Base-by-base conservation (phyloP, 2,329 filamentous ascomycete genomes). In the Trichoderma sp. region DNA sequence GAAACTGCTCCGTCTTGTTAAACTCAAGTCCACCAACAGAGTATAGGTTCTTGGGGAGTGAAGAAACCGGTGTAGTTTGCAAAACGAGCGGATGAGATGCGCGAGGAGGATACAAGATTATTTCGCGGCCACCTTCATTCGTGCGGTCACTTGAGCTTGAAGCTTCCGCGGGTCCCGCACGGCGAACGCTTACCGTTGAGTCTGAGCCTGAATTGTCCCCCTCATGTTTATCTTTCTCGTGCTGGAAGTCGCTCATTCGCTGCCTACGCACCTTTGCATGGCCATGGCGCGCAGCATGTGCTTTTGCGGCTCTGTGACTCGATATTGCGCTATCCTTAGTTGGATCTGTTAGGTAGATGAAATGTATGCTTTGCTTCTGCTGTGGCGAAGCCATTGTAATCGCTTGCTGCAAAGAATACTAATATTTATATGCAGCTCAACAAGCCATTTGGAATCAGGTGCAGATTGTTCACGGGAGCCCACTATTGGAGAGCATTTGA, bases 211-310 rank as follows among this genome's bases (percentile, higher is more conserved):
- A 21, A 4, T n/a, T 58, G 29, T 27, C 27, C 24, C 37, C 63
- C 5, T 66, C 63, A 2, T 37, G 53, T 40, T 49, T 49, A 29
- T 37, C 35, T 24, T 27, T 35, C 53, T 66, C n/a, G 8, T 66
- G 35, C 5, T 66, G 53, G 37, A 49, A 58, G 10, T 58, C 53
- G 14, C 35, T 35, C 63, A 66, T 66, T 66, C 63, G 53, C 27
- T 66, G 63, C n/a, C 29, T 43, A 0, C 63, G 63, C 58, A 66
- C 31, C 37, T 37, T 57, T 57, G 63, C 63, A 58, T 66, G 63
- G 19, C 63, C 63, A 16, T 66, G 53, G 8, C 63, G 63, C 53
- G 63, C 63, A 16, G 63, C 63, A 58, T 66, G 63, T 14, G 63
- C 33, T 21, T 66, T 66, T 24, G 63, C 63, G 19, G 53, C 63